Conservation (phyloP, 176 grass and related monocot species). For the Paspalum vaginatum region DNA sequence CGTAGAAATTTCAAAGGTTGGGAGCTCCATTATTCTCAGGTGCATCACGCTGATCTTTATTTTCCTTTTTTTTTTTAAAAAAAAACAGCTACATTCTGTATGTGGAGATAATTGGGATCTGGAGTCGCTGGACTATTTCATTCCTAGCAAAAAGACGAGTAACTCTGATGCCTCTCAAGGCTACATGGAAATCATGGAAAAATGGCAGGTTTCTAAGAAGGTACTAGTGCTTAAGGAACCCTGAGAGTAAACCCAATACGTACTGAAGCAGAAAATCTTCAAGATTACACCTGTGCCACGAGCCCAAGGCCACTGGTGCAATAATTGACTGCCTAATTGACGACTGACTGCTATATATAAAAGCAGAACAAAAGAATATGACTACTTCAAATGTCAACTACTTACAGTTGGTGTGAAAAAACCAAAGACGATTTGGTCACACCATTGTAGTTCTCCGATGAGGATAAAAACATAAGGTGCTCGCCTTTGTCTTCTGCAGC, state of each 20-base stretch:
- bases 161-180: slow-evolving; percentile 6
- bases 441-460: background rate
- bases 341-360: background rate
- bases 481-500: slow-evolving; percentile 26
- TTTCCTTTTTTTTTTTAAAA: slow-evolving; percentile 29
- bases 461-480: slow-evolving; percentile 26
- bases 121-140: background rate
- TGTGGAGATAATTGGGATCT: background rate
- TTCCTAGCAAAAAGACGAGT: background rate
- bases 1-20: background rate
- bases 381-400: slow-evolving; percentile 58
- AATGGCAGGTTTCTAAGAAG: slow-evolving; percentile 29
- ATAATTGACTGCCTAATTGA: slow-evolving; percentile 21
- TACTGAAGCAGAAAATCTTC: slow-evolving; percentile 25
- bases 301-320: background rate
- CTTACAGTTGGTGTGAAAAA: slow-evolving; percentile 37
- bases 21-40: background rate
- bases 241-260: slow-evolving; percentile 34
- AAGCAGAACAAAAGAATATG: slow-evolving; percentile 10
- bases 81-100: background rate
- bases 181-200: slow-evolving; percentile 35
- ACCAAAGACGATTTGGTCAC: slow-evolving; percentile 39
- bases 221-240: slow-evolving; percentile 30
- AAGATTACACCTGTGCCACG: slow-evolving; percentile 4
- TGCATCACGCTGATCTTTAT: slow-evolving; percentile 10